Evolutionary conservation across 257 asterid species (phyloP), one percentile per base, ranked within the genome.

Genomic region (Primulina huaijiensis): DNA sequence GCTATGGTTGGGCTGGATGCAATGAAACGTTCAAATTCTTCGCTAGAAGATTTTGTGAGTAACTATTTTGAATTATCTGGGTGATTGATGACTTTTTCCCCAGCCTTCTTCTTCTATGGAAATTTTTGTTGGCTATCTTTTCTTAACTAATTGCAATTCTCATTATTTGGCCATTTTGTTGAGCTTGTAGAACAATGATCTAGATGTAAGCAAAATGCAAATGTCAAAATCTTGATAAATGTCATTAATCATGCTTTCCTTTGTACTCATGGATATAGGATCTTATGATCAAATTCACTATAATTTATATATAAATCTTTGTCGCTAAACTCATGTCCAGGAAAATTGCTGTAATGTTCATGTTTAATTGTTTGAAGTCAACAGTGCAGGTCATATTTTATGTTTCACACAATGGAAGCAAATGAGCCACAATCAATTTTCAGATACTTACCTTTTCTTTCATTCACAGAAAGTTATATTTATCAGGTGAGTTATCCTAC

Each of bases 11-110:
- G 93, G 69, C 68, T 91, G 67, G 95, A 88, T 60, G 85, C 96
- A n/a, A 88, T 91, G 89, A 82, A 69, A 30, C 88, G 92, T 31
- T 93, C 99, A 65, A 89, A 84, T 82, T 94, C 97, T 72, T 89
- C 97, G 12, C 81, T 94, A 56, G 97, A 94, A 85, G 97, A 94
- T 83, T 94, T 94, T 81, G 99, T 94, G 80, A 94, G 99, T 43
- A 69, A 60, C 10, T 60, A 25, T 20, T 64, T 31, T 50, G 10
- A 59, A 74, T 68, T 67, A 17, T 71, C 21, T 19, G 11, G 62
- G 63, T 64, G 62, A 43, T 25, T 73, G 57, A 66, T 21, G 27
- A 62, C 46, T 14, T 17, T 60, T 40, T 19, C 52, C 43, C 60
- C 38, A 55, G 35, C 40, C 35, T 37, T 67, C 56, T 38, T 16